Percentiles rank a stretch among this genome's conserved stretches.
Conservation (phyloP, 2,329 filamentous ascomycete genomes). For the Fonsecaea nubica region DNA sequence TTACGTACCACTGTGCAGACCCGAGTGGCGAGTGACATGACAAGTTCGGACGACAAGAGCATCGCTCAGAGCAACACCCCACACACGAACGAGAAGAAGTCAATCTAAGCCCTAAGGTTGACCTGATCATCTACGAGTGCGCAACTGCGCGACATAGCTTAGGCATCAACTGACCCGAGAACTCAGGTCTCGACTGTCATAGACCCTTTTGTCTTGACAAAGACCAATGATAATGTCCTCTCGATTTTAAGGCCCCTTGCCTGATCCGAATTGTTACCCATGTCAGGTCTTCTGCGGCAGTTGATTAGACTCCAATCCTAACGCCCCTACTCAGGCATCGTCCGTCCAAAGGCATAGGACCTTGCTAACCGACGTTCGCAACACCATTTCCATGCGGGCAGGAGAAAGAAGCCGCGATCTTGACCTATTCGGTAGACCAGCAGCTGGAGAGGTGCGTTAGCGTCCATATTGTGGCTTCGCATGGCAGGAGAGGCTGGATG, state of each 20-base stretch:
- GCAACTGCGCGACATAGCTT: not conserved
- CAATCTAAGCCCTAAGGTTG: constrained; percentile 1
- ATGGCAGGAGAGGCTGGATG: not conserved
- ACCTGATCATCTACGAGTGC: not conserved
- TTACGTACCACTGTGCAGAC: not conserved
- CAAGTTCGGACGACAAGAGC: not conserved
- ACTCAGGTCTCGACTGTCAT: not conserved
- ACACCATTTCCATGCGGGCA: not conserved
- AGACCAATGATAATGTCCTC: not conserved
- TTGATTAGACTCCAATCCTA: not conserved
- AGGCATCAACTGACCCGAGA: not conserved
- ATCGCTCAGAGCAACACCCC: not conserved
- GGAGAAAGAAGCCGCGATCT: not conserved
- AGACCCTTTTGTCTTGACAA: not conserved
- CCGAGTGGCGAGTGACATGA: not conserved
- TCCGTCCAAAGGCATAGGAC: not conserved
- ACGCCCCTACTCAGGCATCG: not conserved
- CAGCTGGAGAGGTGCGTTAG: not conserved
- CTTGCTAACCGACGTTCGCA: not conserved
- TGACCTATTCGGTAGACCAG: not conserved
- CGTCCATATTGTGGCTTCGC: not conserved
- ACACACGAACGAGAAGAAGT: not conserved
- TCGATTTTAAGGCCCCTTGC: not conserved
- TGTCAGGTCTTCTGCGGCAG: not conserved
- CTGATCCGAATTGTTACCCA: not conserved